Base-by-base conservation (phyloP, 2,329 filamentous ascomycete species). In the Ophiostoma populinum region DNA sequence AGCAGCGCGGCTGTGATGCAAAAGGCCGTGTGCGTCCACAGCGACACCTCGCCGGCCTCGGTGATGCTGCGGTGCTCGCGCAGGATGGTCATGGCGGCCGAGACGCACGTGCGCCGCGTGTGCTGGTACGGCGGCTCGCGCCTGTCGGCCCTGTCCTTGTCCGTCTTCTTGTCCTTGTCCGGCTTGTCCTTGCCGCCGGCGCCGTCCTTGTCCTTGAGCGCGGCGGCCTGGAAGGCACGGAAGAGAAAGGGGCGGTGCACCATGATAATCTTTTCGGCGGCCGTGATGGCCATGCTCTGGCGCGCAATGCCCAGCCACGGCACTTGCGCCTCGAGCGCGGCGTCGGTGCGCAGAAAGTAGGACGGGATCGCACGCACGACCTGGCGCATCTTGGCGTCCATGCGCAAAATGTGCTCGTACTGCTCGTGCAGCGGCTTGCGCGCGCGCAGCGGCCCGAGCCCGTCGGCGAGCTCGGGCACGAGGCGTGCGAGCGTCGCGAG, bases 201-300 rank as follows among this genome's bases (percentile, higher is more conserved):
- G 25, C 29, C 15, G 8, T 13, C 3, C 18, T 19, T n/a, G 20
- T 18, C 15, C 16, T 16, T 21, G 24, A 18, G 12, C 11, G 24
- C 24, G 46, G 38, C 12, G 44, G 42, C 24, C 43, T 50, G 50
- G 43, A 48, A 47, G 1, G 47, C 51, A 6, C 45, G 46, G 35
- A 54, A 52, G 3, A 56, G 43, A 22, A 57, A 51, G 0, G 52
- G 50, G 2, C 54, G 49, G 38, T 57, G 54, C 17, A 57, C 51
- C 50, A 55, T 55, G 41, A 56, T 55, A 22, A 55, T 54, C 41
- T 57, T 57, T 34, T 57, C 54, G 2, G 54, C 53, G 7, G 52
- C 51, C 0, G 52, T 55, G 17, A 57, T 55, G 7, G 54, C 52
- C 18, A 56, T 47, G 36, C 51, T 55, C 24, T 49, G 48, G 9